A percentile compares a stretch with the other conserved stretches of the same genome.
phyloP scores from a whole-genome alignment of 129 eudicot genomes.

The sunflower (Helianthus annuus) region DNA sequence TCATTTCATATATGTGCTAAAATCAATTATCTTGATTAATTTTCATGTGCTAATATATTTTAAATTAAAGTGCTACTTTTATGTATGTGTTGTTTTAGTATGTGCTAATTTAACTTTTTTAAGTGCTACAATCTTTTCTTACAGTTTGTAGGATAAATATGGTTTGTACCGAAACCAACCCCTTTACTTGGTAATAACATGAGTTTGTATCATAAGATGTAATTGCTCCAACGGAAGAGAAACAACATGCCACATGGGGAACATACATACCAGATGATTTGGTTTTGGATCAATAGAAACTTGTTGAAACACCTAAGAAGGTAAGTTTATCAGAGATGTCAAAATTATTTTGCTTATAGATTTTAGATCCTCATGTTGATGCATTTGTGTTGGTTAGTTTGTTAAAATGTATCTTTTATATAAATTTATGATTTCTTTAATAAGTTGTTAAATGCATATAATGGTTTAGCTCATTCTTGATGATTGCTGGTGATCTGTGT shows the following conservation, averaged over 20 bases:
- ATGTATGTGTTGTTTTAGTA: too few relatives aligned
- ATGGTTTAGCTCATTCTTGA: not conserved
- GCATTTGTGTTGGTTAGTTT: not conserved
- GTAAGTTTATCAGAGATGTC: slow-evolving; percentile 23
- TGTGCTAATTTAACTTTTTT: too few relatives aligned
- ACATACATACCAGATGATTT: slow-evolving; percentile 82
- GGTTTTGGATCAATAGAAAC: slow-evolving; percentile 66
- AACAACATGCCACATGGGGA: slow-evolving; percentile 81
- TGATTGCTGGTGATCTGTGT: not conserved
- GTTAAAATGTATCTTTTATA: not conserved
- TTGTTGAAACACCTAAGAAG: slow-evolving; percentile 72
- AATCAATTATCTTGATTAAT: too few relatives aligned
- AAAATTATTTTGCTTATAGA: not conserved
- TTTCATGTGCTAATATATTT: too few relatives aligned
- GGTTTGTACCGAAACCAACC: too few relatives aligned
- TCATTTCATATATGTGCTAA: too few relatives aligned
- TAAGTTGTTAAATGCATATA: not conserved
- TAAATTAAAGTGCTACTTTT: too few relatives aligned
- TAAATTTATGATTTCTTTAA: not conserved
- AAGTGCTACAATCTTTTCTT: too few relatives aligned
- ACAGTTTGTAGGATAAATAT: too few relatives aligned
- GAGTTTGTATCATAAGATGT: slow-evolving; percentile 33
- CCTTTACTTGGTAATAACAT: not conserved
- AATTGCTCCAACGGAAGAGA: slow-evolving; percentile 54
- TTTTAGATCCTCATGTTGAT: slow-evolving; percentile 1